phyloP scores from a whole-genome alignment of 2,329 filamentous ascomycete genomes.

The Ophiocordyceps camponoti-rufipedis region DNA sequence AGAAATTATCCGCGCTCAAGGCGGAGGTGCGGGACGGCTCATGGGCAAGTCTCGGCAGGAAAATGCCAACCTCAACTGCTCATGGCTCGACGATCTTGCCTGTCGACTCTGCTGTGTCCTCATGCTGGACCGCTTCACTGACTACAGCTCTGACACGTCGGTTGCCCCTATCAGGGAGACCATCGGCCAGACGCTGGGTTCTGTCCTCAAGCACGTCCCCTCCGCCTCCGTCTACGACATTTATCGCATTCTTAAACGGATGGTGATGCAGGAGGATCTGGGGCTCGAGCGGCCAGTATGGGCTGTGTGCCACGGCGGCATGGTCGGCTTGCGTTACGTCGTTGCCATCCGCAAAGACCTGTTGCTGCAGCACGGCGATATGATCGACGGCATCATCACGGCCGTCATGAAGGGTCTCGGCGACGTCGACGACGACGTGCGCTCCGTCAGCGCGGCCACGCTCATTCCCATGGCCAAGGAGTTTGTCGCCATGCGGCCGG shows the following conservation, averaged over 20 bases:
- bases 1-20: conserved; percentile 84
- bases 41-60: conserved; percentile 50
- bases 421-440: conserved; percentile 86
- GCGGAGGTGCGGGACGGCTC: conserved; percentile 65
- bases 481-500: conserved; percentile 70
- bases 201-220: conserved; percentile 70
- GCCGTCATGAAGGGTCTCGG: conserved; percentile 91
- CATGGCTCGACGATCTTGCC: conserved; percentile 88
- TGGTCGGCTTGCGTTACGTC: conserved; percentile 90
- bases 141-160: conserved; percentile 94
- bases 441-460: conserved; percentile 93
- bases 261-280: conserved; percentile 82
- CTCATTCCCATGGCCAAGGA: conserved; percentile 91
- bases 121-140: conserved; percentile 93
- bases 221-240: conserved; percentile 63
- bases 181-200: conserved; percentile 82
- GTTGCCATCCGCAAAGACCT: conserved; percentile 90
- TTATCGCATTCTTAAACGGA: conserved; percentile 67
- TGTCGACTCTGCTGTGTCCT: conserved; percentile 89
- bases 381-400: conserved; percentile 83
- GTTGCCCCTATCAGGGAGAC: conserved; percentile 93
- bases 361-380: conserved; percentile 60
- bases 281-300: conserved; percentile 58
- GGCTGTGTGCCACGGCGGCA: conserved; percentile 94
- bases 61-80: conserved; percentile 64